phyloP scores from a whole-genome alignment of 345 rosid genomes.

The Passiflora organensis region DNA sequence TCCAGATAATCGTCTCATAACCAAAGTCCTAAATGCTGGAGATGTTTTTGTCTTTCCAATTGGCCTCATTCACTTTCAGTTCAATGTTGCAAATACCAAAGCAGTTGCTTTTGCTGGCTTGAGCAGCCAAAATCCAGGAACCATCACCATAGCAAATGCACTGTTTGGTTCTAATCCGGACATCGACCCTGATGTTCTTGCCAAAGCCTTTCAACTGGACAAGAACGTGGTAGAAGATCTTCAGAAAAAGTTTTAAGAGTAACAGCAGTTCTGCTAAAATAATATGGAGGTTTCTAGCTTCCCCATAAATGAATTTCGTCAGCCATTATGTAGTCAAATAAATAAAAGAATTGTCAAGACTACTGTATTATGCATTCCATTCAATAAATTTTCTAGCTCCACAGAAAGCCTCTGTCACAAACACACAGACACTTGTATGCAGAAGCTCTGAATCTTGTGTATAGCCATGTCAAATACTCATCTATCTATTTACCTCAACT shows the following conservation, averaged over 20 bases:
- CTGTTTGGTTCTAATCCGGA: constrained; percentile 1
- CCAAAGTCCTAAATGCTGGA: not conserved
- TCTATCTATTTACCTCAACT: too few relatives aligned
- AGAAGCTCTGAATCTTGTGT: too few relatives aligned
- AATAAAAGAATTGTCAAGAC: too few relatives aligned
- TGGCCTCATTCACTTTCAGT: constrained; percentile 6
- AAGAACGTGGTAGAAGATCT: not conserved
- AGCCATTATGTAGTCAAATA: too few relatives aligned
- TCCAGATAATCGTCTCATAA: not conserved
- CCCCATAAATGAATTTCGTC: too few relatives aligned
- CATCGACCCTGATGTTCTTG: constrained; percentile 2
- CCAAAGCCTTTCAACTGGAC: constrained; percentile 1
- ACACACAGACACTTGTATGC: too few relatives aligned
- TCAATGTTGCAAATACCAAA: constrained; percentile 4
- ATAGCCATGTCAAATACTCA: too few relatives aligned
- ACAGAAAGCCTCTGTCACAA: too few relatives aligned
- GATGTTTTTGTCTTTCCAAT: constrained; percentile 2
- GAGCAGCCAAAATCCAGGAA: constrained; percentile 10
- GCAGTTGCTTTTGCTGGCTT: constrained; percentile 3
- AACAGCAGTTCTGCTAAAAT: not conserved
- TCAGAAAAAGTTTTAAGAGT: not conserved
- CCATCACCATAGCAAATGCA: constrained; percentile 1
- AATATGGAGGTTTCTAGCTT: too few relatives aligned
- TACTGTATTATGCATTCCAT: too few relatives aligned
- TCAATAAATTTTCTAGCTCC: too few relatives aligned